Conservation (phyloP, 2,329 filamentous ascomycete species). For the Sclerotinia nivalis region DNA sequence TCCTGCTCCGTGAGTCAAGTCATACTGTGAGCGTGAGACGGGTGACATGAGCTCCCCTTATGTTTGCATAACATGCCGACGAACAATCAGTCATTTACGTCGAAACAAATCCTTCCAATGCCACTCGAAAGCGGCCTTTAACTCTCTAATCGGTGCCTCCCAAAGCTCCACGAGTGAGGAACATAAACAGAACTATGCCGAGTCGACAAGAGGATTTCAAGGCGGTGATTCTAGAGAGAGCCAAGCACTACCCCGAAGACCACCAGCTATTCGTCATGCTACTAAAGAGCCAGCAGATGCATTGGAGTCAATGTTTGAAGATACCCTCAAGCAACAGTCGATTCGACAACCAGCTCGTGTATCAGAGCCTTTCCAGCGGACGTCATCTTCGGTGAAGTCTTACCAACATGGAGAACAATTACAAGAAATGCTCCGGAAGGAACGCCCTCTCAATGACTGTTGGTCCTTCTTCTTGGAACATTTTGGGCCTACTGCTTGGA, state of each 20-base stretch:
- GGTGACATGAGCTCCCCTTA: conserved; percentile 35
- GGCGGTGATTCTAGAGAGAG: neutral
- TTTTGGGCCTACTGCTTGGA: conserved; percentile 37
- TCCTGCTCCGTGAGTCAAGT: neutral
- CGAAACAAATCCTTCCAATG: conserved; percentile 29
- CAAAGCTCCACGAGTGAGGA: conserved; percentile 13
- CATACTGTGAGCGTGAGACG: conserved; percentile 1
- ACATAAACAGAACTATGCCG: conserved; percentile 6
- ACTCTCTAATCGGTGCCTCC: conserved; percentile 25
- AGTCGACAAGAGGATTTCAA: neutral
- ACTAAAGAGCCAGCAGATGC: conserved; percentile 31
- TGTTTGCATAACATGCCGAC: conserved; percentile 39
- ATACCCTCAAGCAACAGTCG: conserved; percentile 30
- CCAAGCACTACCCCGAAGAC: neutral
- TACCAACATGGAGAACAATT: conserved; percentile 37
- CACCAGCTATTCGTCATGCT: neutral
- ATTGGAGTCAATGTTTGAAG: conserved; percentile 40
- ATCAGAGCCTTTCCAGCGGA: conserved; percentile 15
- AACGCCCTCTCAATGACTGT: conserved; percentile 29
- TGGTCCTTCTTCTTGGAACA: conserved; percentile 41
- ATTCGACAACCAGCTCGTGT: conserved; percentile 8
- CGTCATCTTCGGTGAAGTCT: conserved; percentile 30
- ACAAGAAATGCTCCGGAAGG: conserved; percentile 35
- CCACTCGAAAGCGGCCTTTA: conserved; percentile 35
- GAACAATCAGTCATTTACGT: conserved; percentile 29